phyloP scores from a whole-genome alignment of 2,329 filamentous ascomycete species.

The Penicillium sp. region DNA sequence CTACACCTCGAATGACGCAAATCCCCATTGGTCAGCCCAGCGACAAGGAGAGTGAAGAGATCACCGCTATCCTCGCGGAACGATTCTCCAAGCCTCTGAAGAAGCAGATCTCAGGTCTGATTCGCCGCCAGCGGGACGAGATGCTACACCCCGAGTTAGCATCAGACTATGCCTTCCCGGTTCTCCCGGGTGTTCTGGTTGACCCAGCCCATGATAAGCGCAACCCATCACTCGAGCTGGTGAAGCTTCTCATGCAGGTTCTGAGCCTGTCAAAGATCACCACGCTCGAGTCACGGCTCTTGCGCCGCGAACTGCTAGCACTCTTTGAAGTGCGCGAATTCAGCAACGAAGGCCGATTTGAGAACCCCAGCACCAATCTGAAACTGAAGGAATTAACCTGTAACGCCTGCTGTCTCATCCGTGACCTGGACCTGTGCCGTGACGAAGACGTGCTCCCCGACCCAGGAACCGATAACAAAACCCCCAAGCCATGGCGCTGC shows the following conservation, averaged over 20 bases:
- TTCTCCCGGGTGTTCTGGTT: conserved; percentile 57
- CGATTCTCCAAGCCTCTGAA: conserved; percentile 85
- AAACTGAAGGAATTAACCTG: conserved; percentile 76
- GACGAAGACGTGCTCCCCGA: conserved; percentile 76
- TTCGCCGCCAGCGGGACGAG: conserved; percentile 83
- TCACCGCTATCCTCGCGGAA: conserved; percentile 70
- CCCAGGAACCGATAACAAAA: conserved; percentile 30
- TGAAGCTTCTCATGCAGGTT: conserved; percentile 91
- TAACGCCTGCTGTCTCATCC: conserved; percentile 82
- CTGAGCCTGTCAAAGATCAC: conserved; percentile 88
- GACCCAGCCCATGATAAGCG: conserved; percentile 57
- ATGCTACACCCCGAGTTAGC: conserved; percentile 85
- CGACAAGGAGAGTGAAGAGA: conserved; percentile 60
- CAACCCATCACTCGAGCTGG: conserved; percentile 83
- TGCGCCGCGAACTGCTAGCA: conserved; percentile 83
- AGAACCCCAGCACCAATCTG: conserved; percentile 77
- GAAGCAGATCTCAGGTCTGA: conserved; percentile 79
- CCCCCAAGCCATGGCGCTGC: conserved; percentile 67
- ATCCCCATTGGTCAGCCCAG: conserved; percentile 58
- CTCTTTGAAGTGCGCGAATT: conserved; percentile 96
- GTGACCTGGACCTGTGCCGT: conserved; percentile 88
- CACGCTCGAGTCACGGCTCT: conserved; percentile 77
- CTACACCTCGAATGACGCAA: conserved; percentile 61
- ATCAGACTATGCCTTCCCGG: conserved; percentile 81
- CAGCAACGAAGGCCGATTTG: conserved; percentile 79